These are phyloP conservation scores for Gonapodya prolifera DNA, from an alignment of 192 early-diverging fungal species.

Conservation along the genomic window DNA sequence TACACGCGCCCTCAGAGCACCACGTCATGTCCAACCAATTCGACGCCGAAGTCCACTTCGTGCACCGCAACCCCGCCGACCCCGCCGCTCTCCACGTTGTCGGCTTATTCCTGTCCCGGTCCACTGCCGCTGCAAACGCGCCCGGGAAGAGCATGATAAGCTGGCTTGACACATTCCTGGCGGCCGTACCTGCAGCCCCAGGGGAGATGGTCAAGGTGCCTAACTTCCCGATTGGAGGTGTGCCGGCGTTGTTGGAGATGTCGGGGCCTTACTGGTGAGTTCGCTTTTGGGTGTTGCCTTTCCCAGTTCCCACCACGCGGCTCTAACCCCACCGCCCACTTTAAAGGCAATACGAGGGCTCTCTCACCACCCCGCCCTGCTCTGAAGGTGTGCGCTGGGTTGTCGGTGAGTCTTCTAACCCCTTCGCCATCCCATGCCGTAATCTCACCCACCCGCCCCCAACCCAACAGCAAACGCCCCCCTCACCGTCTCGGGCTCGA, in stretches of 20 bases:
- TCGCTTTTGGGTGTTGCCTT: too few species aligned
- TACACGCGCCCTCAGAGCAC: constrained; percentile 45
- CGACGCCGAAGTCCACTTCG: neutral
- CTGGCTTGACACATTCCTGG: neutral
- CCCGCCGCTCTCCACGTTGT: neutral
- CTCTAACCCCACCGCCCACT: too few species aligned
- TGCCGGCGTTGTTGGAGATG: neutral
- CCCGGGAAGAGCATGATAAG: neutral
- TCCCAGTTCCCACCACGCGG: too few species aligned
- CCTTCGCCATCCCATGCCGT: too few species aligned
- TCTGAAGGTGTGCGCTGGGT: neutral
- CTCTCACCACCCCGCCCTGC: neutral
- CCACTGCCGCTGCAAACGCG: neutral
- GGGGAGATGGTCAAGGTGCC: neutral
- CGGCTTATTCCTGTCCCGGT: neutral
- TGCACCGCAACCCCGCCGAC: neutral
- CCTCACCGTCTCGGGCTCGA: neutral
- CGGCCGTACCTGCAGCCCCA: neutral
- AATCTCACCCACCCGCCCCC: neutral
- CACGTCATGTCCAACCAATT: neutral
- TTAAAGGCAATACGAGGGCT: neutral
- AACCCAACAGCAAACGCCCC: neutral
- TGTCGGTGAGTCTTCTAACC: neutral
- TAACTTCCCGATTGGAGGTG: neutral
- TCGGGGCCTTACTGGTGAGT: neutral